phyloP scores from a whole-genome alignment of 2,329 filamentous ascomycete genomes.

The Cladobotryum protrusum region DNA sequence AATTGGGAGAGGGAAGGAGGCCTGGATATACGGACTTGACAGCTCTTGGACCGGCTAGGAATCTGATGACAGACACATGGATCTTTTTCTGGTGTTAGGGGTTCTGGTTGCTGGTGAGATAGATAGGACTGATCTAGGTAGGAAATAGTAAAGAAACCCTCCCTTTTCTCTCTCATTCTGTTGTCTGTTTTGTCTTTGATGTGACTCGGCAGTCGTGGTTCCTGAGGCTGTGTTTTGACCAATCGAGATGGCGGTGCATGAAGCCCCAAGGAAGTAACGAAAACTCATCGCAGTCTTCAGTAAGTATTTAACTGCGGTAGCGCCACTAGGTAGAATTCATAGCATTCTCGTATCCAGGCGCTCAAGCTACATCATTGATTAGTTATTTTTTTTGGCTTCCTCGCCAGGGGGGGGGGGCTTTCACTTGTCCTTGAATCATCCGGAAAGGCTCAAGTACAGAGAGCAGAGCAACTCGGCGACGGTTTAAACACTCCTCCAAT shows the following conservation, averaged over 20 bases:
- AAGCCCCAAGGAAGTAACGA: slow-evolving; percentile 54
- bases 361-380: not conserved
- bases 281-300: slow-evolving; percentile 55
- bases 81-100: not conserved
- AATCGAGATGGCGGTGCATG: too few species aligned
- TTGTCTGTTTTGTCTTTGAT: not conserved
- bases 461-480: slow-evolving; percentile 41
- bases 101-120: slow-evolving; percentile 4
- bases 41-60: slow-evolving; percentile 12
- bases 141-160: slow-evolving; percentile 1
- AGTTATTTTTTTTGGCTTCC: slow-evolving; percentile 54
- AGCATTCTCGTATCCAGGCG: too few species aligned
- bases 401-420: slow-evolving; percentile 45
- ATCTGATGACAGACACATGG: not conserved
- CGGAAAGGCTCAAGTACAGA: slow-evolving; percentile 45
- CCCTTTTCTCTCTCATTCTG: slow-evolving; percentile 6
- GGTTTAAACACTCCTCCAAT: slow-evolving; percentile 42
- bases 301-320: slow-evolving; percentile 25
- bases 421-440: slow-evolving; percentile 36
- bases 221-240: too few species aligned
- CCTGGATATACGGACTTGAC: slow-evolving; percentile 9
- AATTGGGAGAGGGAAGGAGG: slow-evolving; percentile 13
- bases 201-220: not conserved
- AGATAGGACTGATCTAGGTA: slow-evolving; percentile 3
- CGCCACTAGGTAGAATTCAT: too few species aligned